Conservation (phyloP, 495 filamentous ascomycete species). For the Penicillium tannophilum region DNA sequence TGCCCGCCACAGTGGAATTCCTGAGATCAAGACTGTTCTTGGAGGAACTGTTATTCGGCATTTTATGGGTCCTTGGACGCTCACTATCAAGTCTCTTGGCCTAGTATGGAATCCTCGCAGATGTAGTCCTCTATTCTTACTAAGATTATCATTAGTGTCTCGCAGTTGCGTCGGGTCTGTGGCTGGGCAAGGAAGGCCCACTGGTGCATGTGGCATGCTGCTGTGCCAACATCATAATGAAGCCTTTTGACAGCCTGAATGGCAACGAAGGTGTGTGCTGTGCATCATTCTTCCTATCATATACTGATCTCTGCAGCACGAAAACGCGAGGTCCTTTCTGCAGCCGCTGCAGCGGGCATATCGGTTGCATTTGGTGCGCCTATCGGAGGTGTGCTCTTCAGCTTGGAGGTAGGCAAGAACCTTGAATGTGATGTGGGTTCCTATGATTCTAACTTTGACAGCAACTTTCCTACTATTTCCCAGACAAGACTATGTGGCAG, state of each 20-base stretch:
- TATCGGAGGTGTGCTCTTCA: constrained; percentile 91
- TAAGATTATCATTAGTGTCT: constrained; percentile 58
- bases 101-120: constrained; percentile 58
- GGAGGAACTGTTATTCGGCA: constrained; percentile 91
- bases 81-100: constrained; percentile 88
- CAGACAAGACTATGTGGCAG: constrained; percentile 99
- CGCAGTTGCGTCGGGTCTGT: constrained; percentile 92
- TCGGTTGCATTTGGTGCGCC: constrained; percentile 97
- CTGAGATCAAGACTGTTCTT: constrained; percentile 95
- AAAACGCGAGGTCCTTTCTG: constrained; percentile 93
- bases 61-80: constrained; percentile 92
- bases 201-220: constrained; percentile 98
- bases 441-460: constrained; percentile 24
- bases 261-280: constrained; percentile 75
- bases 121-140: constrained; percentile 10
- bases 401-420: constrained; percentile 66
- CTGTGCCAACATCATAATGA: constrained; percentile 95
- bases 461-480: constrained; percentile 98
- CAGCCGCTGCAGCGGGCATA: constrained; percentile 91
- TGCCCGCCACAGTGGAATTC: constrained; percentile 95
- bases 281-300: neutral
- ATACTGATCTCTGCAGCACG: constrained; percentile 59
- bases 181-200: constrained; percentile 98
- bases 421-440: neutral
- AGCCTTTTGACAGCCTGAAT: constrained; percentile 78